Conservation (phyloP, 2,329 filamentous ascomycete species). For the Colletotrichum melonis region DNA sequence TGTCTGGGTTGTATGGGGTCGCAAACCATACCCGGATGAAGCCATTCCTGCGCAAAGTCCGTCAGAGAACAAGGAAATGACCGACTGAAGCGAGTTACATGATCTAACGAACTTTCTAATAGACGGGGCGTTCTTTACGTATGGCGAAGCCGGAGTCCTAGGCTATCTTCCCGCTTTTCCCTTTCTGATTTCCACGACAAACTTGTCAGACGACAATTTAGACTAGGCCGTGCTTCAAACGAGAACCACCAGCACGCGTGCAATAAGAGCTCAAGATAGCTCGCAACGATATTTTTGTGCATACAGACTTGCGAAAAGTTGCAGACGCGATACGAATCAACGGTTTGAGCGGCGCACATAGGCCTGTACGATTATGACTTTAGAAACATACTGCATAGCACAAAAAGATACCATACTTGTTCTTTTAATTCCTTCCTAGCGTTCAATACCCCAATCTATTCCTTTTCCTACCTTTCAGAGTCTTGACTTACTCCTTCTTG, state of each 20-base stretch:
- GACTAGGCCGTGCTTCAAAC: background rate
- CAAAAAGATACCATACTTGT: background rate
- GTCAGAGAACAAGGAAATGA: background rate
- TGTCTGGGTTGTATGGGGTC: conserved; percentile 62
- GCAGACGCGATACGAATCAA: background rate
- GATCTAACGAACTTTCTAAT: conserved; percentile 2
- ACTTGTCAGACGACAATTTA: background rate
- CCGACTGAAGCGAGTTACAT: background rate
- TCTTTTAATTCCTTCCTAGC: background rate
- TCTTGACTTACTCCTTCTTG: background rate
- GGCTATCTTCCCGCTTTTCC: background rate
- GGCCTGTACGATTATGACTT: background rate
- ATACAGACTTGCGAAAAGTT: background rate
- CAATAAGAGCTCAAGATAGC: too few species aligned
- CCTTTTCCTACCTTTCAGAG: background rate
- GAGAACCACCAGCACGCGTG: too few species aligned
- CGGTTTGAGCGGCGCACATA: background rate
- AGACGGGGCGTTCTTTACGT: background rate
- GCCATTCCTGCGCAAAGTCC: background rate
- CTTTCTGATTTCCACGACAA: background rate
- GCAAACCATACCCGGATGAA: conserved; percentile 58
- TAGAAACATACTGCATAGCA: background rate
- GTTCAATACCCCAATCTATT: too few species aligned
- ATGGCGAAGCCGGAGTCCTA: background rate
- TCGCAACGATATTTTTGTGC: too few species aligned